Conservation (phyloP, 2,329 filamentous ascomycete genomes). For the Amphichorda felina region DNA sequence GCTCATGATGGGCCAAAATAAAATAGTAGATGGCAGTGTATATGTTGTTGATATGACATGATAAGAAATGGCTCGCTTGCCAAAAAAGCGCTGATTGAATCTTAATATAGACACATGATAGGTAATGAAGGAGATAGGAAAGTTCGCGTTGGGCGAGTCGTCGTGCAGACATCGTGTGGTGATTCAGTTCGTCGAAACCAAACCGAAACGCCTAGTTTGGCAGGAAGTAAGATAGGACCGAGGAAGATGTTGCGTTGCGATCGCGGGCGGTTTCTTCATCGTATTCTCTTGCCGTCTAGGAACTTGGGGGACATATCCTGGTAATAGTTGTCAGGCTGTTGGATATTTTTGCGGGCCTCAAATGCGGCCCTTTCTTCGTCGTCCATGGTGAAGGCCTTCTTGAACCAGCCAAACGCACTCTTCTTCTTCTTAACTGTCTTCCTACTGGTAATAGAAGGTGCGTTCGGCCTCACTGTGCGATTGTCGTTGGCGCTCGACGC, state of each 20-base stretch:
- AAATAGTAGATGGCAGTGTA: too few relatives aligned
- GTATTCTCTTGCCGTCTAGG: conserved; percentile 41
- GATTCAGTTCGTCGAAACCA: too few relatives aligned
- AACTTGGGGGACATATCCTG: conserved; percentile 38
- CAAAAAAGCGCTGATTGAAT: too few relatives aligned
- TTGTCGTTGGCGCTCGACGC: conserved; percentile 13
- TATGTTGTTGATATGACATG: too few relatives aligned
- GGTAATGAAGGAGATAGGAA: too few relatives aligned
- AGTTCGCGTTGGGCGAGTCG: too few relatives aligned
- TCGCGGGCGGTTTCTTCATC: conserved; percentile 9
- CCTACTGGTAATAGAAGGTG: background rate
- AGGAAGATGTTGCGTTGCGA: too few relatives aligned
- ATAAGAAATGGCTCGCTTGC: too few relatives aligned
- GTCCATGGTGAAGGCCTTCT: conserved; percentile 54
- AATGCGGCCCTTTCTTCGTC: conserved; percentile 51
- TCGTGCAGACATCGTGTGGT: too few relatives aligned
- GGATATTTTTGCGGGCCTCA: conserved; percentile 39
- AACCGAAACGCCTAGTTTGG: background rate
- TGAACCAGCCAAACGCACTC: conserved; percentile 56
- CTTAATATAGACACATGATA: too few relatives aligned
- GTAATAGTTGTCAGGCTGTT: conserved; percentile 34
- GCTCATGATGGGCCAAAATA: too few relatives aligned
- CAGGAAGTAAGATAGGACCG: conserved; percentile 1
- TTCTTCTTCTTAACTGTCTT: conserved; percentile 51
- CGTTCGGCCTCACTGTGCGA: conserved; percentile 1